Conservation (phyloP, 441 rosid species). For the Capsella rubella region DNA sequence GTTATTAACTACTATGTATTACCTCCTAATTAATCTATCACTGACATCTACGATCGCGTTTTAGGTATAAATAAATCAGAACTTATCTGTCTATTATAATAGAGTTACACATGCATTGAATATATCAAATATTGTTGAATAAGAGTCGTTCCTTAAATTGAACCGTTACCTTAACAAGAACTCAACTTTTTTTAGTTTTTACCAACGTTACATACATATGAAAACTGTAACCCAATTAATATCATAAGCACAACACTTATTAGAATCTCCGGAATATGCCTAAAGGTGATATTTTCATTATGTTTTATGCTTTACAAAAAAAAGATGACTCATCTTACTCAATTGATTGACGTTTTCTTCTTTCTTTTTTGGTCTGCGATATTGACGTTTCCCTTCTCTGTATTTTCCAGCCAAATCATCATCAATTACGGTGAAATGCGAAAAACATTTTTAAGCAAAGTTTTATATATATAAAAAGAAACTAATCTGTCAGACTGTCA, state of each 20-base stretch:
- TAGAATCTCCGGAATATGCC: constrained; percentile 15
- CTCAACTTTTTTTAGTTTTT: too few relatives aligned
- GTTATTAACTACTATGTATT: neutral
- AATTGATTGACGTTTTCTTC: constrained; percentile 3
- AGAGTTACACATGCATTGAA: neutral
- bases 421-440: neutral
- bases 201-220: neutral
- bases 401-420: constrained; percentile 5
- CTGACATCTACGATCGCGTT: constrained; percentile 7
- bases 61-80: neutral
- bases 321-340: constrained; percentile 1
- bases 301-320: constrained; percentile 18
- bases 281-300: constrained; percentile 1
- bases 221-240: constrained; percentile 1
- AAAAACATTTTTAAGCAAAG: constrained; percentile 16
- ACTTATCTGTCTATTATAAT: neutral
- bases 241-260: neutral
- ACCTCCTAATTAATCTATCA: neutral
- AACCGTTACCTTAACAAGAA: neutral
- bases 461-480: neutral
- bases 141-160: neutral
- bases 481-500: constrained; percentile 12
- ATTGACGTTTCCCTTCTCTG: constrained; percentile 28
- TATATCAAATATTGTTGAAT: neutral
- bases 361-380: neutral